Conservation (phyloP, 2,329 filamentous ascomycete species). For the Claviceps spartinae region DNA sequence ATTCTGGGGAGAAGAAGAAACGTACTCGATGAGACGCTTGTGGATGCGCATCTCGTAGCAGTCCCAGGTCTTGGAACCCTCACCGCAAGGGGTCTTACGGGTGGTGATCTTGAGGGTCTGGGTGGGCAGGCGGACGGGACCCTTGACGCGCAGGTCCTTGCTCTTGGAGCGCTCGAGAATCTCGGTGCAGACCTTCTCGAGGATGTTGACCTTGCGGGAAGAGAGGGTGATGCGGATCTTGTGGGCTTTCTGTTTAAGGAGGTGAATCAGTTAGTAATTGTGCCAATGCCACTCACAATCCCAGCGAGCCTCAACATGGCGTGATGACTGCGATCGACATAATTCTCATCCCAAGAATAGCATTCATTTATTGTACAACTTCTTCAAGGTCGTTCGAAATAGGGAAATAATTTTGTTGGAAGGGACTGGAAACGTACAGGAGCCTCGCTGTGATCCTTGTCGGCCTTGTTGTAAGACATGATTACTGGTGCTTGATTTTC, state of each 20-base stretch:
- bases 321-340: too few species aligned
- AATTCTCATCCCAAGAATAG: too few species aligned
- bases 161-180: constrained; percentile 96
- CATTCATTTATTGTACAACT: not conserved
- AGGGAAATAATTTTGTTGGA: not conserved
- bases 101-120: constrained; percentile 95
- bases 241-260: constrained; percentile 61
- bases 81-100: constrained; percentile 98
- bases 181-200: constrained; percentile 97
- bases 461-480: constrained; percentile 91
- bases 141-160: constrained; percentile 98
- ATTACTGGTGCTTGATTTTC: constrained; percentile 24
- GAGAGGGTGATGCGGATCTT: constrained; percentile 98
- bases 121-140: constrained; percentile 92
- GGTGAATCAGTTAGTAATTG: constrained; percentile 4
- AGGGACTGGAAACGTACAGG: constrained; percentile 44
- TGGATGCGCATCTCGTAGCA: constrained; percentile 98
- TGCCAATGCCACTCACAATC: accelerated
- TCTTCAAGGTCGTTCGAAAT: not conserved
- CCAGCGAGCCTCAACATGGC: too few species aligned
- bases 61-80: constrained; percentile 99
- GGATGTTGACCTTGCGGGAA: constrained; percentile 82
- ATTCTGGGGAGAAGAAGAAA: constrained; percentile 10
- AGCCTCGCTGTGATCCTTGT: constrained; percentile 86
- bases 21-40: constrained; percentile 91